Conservation (phyloP, 805 yeast species). For the Grigorovia yakushimaensis region DNA sequence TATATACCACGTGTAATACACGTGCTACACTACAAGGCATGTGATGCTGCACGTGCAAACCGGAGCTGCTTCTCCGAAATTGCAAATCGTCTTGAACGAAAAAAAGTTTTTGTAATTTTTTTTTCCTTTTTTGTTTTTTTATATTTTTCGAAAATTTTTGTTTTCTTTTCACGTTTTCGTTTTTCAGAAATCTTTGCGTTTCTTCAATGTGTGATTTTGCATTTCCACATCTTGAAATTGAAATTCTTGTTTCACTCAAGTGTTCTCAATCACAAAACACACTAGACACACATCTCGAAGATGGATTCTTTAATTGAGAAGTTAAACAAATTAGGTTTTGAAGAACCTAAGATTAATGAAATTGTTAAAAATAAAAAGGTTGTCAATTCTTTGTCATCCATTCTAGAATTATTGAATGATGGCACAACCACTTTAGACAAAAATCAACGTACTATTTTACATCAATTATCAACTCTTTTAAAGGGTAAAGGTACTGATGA, state of each 20-base stretch:
- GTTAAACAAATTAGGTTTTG: constrained; percentile 47
- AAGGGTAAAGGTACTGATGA: constrained; percentile 37
- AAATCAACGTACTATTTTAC: constrained; percentile 54
- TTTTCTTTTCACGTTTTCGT: no score
- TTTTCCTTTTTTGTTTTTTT: no score
- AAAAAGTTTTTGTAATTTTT: no score
- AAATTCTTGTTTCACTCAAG: not conserved
- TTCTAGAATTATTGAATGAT: constrained; percentile 37
- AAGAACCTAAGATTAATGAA: constrained; percentile 67
- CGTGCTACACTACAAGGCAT: no score
- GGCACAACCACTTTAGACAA: constrained; percentile 35
- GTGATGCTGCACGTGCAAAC: no score
- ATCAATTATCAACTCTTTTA: constrained; percentile 63
- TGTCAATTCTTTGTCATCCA: constrained; percentile 52
- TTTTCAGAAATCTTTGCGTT: no score
- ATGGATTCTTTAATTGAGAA: constrained; percentile 30
- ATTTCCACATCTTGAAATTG: no score
- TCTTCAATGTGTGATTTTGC: no score
- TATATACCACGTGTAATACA: not conserved
- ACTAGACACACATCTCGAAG: constrained; percentile 10
- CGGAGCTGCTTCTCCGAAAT: no score
- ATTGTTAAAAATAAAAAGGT: constrained; percentile 81
- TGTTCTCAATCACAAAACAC: not conserved
- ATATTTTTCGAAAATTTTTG: no score
- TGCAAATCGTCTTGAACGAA: no score